Conservation (phyloP, 257 asterid genomes). For the Fraxinus americana region DNA sequence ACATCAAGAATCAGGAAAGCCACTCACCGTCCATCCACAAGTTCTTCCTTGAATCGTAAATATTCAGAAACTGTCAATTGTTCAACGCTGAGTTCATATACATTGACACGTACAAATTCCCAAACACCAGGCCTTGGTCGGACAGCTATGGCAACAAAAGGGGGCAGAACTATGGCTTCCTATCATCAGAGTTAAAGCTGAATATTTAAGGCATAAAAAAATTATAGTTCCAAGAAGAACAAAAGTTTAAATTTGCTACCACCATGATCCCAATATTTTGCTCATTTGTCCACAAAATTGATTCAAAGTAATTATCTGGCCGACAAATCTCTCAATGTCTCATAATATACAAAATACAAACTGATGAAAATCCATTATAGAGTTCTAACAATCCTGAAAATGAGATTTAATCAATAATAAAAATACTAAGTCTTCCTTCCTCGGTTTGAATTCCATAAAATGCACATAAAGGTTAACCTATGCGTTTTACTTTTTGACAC, state of each 20-base stretch:
- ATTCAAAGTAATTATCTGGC: background rate
- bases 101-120: conserved; percentile 96
- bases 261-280: background rate
- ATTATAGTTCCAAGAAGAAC: background rate
- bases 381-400: background rate
- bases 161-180: conserved; percentile 97
- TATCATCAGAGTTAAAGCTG: conserved; percentile 34
- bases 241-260: background rate
- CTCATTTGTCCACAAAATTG: background rate
- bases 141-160: conserved; percentile 89
- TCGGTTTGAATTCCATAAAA: background rate
- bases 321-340: background rate
- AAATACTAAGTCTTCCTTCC: background rate
- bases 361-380: background rate
- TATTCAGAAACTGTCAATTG: conserved; percentile 86
- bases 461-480: background rate
- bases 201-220: conserved; percentile 2
- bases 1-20: conserved; percentile 10
- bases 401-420: background rate
- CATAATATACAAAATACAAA: background rate
- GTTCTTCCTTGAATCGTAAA: conserved; percentile 79
- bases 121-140: conserved; percentile 99
- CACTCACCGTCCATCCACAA: conserved; percentile 88
- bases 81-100: conserved; percentile 78
- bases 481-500: background rate